Base-by-base conservation (phyloP, 495 filamentous ascomycete genomes). In the Haplographium delicatum region DNA sequence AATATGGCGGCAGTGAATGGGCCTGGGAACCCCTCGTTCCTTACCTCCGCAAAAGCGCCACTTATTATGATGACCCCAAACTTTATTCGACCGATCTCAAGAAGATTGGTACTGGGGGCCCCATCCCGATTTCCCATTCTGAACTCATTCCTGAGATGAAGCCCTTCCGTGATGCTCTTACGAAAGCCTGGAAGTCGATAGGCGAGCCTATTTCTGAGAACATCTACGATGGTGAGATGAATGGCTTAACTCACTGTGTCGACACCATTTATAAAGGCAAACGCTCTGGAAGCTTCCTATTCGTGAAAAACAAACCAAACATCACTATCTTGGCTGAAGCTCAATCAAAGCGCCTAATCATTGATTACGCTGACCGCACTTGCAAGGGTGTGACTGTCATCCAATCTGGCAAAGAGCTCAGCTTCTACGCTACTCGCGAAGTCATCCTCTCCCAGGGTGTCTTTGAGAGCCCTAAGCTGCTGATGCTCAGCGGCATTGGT, bases 211-310 rank as follows among this genome's bases (percentile, higher is more conserved):
- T 81, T 5, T 72, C 64, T 5, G 76, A 80, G 20, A 70, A 82
- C 28, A 73, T 84, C 49, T 78, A 73, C 62, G 68, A 67, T 28
- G 81, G 79, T n/a, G 66, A 68, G 10, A 74, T 79, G 75, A 52
- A 66, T 31, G 81, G 81, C 7, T 69, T 82, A 5, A 69, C 68
- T 38, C 70, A 80, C 52, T 76, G 72, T 56, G 65, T 78, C 9
- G 72, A 79, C 58, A 73, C 70, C 37, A 79, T 81, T 53, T 80
- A 83, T 65, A 64, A 78, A 40, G 80, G 81, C 20, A 62, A 70
- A 56, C 76, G 81, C 42, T 74, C 72, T 20, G 70, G 72, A 1
- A 76, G 72, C 45, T 77, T 64, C 54, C 54, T 74, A 5, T 82
- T 72, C 52, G 51, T 84, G 20, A 54, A 68, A 42, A 65, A 72